Evolutionary conservation across 495 filamentous ascomycete species (phyloP).

Genomic region (Xylaria palmicola): DNA sequence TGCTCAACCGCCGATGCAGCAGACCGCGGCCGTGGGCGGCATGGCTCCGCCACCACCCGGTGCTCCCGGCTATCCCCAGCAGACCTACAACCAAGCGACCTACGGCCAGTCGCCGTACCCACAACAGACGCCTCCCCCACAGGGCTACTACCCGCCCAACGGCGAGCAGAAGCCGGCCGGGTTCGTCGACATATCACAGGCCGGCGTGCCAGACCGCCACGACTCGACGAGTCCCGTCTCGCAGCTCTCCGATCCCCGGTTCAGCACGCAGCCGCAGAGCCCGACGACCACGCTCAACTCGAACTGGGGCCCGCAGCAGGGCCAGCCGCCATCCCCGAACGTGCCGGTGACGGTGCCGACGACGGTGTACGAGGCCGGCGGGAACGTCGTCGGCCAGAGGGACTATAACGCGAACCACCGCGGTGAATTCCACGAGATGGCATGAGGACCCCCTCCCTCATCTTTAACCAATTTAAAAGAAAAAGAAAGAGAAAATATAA

Average conservation of each 20-base stretch:
- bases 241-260: constrained; percentile 23
- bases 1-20: constrained; percentile 13
- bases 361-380: constrained; percentile 33
- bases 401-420: constrained; percentile 31
- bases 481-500: neutral
- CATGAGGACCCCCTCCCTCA: no score
- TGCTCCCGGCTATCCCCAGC: constrained; percentile 5
- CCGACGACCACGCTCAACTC: constrained; percentile 26
- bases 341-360: constrained; percentile 28
- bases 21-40: constrained; percentile 15
- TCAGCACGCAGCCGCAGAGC: constrained; percentile 25
- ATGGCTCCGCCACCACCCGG: neutral
- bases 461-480: neutral
- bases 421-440: constrained; percentile 31
- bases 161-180: constrained; percentile 25
- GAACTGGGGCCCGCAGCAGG: constrained; percentile 18
- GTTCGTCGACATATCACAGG: constrained; percentile 17
- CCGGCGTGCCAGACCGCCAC: constrained; percentile 22
- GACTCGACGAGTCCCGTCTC: constrained; percentile 30
- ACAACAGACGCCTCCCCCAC: constrained; percentile 20
- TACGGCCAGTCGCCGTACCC: constrained; percentile 24
- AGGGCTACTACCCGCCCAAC: constrained; percentile 6
- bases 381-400: constrained; percentile 25
- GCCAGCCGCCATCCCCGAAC: neutral
- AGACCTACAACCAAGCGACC: constrained; percentile 14